Base-by-base conservation (phyloP, 371 early-diverging fungal species). In the Rhizopus microsporus region DNA sequence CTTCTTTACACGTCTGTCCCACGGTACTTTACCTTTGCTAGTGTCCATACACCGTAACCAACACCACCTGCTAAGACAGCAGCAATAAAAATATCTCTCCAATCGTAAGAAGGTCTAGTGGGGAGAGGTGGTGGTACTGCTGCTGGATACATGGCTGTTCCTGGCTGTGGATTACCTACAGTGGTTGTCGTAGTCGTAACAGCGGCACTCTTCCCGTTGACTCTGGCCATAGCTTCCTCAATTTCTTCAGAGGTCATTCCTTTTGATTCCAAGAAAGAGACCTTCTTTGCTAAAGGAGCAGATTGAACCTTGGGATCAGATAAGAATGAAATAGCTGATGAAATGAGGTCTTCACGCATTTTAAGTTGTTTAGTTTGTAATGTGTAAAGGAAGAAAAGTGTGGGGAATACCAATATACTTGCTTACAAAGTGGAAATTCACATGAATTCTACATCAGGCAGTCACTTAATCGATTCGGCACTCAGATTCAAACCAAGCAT, bases 231-330 rank as follows among this genome's bases (percentile, higher is more conserved):
- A 9, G 99, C 99, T 51, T 85, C 89, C 60, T 96, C 91, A 60
- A 98, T 96, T 74, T 98, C 99, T 15, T 84, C 89, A 7, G 86
- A 75, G 15, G 93, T 92, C 67, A 98, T 78, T 1, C 98, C 98
- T 78, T 98, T 98, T 37, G 90, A 86, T 68, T 97, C 95, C 39
- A 98, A 83, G 67, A 98, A 98, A 31, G 96, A 87, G 13, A 96
- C 81, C 57, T 92, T 89, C 66, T 96, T 96, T 39, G 93, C 90
- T 40, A 97, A 74, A 7, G 97, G 82, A 12, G 93, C 87, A 3
- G 87, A 75, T 69, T 91, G 90, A 7, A 97, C 97, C 69, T 95
- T 93, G 44, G 97, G 93, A 71, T 97, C 97, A 35, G 78, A 70
- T 35, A 98, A 83, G 72, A 98, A 98, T 38, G 90, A 89, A 56